Conservation (phyloP, 345 rosid species). For the Diplotaxis tenuifolia region DNA sequence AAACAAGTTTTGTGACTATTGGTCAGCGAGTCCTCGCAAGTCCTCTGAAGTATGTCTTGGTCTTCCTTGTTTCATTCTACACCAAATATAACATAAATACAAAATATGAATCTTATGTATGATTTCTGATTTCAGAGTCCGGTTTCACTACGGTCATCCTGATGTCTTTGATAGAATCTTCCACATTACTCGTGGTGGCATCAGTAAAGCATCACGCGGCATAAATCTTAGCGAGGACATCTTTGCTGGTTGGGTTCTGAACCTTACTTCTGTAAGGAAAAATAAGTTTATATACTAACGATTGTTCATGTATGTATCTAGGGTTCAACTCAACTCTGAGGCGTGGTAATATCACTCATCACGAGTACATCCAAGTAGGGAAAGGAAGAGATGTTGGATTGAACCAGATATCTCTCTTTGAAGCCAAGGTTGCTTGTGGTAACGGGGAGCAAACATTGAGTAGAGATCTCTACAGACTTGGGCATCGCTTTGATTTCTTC, state of each 20-base stretch:
- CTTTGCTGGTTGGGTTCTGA: conserved; percentile 70
- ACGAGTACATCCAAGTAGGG: conserved; percentile 98
- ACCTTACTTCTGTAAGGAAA: not conserved
- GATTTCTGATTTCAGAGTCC: conserved; percentile 55
- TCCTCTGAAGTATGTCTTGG: conserved; percentile 72
- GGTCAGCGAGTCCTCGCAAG: conserved; percentile 98
- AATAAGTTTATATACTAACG: conserved; percentile 4
- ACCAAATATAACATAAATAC: not conserved
- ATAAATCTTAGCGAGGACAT: conserved; percentile 97
- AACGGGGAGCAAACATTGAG: conserved; percentile 96
- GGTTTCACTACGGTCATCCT: conserved; percentile 97
- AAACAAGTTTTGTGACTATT: conserved; percentile 91
- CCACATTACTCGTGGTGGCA: conserved; percentile 95
- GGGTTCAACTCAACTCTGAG: conserved; percentile 95
- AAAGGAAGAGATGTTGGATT: conserved; percentile 99
- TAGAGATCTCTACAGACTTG: conserved; percentile 87
- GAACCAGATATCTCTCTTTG: conserved; percentile 93
- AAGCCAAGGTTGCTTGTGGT: conserved; percentile 98
- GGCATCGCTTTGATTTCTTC: conserved; percentile 97
- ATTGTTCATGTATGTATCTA: conserved; percentile 26
- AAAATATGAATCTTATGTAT: conserved; percentile 16
- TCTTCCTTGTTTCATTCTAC: conserved; percentile 8
- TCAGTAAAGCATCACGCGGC: conserved; percentile 93
- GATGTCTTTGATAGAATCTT: conserved; percentile 94
- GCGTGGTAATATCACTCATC: conserved; percentile 94